Evolutionary conservation across 208 protist species (phyloP).

Genomic region (Leishmania aethiopica): DNA sequence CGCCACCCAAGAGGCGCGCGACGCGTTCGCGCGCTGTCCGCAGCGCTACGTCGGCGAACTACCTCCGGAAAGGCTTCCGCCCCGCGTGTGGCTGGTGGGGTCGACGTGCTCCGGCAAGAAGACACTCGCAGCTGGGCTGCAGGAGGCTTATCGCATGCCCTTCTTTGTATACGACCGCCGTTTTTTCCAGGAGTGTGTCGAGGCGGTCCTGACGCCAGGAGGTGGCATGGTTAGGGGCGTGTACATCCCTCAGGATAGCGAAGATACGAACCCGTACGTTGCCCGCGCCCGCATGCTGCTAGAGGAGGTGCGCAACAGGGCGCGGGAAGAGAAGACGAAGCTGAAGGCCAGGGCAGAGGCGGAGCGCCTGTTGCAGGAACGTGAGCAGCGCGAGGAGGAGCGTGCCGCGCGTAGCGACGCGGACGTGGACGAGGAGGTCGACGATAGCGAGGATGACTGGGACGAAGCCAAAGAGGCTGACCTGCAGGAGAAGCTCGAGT

Average conservation of each 20-base stretch:
- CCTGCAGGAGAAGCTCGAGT: conserved; percentile 72
- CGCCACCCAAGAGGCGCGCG: conserved; percentile 52
- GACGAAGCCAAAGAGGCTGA: conserved; percentile 76
- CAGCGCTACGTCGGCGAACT: conserved; percentile 55
- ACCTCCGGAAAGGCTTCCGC: conserved; percentile 52
- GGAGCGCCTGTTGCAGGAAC: conserved; percentile 56
- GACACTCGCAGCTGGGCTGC: conserved; percentile 63
- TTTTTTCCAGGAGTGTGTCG: conserved; percentile 81
- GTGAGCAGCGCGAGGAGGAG: conserved; percentile 43
- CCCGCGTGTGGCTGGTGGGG: conserved; percentile 86
- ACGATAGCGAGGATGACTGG: conserved; percentile 54
- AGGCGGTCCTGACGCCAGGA: conserved; percentile 53
- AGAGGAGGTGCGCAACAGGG: conserved; percentile 62
- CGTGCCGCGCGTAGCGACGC: conserved; percentile 35
- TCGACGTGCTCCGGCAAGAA: conserved; percentile 65
- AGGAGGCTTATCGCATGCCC: conserved; percentile 62
- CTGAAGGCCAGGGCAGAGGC: conserved; percentile 52
- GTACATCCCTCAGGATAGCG: conserved; percentile 47
- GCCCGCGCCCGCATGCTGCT: conserved; percentile 50
- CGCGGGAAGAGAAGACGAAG: conserved; percentile 52
- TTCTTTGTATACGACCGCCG: conserved; percentile 69
- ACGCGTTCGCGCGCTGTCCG: conserved; percentile 71
- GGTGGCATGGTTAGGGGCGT: conserved; percentile 64
- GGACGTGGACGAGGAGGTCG: conserved; percentile 41
- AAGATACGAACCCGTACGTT: conserved; percentile 54